Evolutionary conservation across 371 early-diverging fungal genomes (phyloP).

Genomic region (Mucor lusitanicus): DNA sequence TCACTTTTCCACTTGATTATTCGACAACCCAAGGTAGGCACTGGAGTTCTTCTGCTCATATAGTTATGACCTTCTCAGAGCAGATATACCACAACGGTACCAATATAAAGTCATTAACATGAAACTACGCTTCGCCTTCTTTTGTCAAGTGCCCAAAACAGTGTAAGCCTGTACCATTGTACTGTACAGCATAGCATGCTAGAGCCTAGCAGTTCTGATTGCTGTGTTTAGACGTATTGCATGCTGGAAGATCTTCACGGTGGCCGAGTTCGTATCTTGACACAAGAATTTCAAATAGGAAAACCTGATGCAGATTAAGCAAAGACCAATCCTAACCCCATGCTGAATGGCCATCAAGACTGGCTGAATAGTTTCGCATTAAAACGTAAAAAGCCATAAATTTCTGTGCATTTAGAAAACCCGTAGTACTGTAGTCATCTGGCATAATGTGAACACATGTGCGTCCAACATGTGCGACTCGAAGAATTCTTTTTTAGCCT

Average conservation of each 20-base stretch:
- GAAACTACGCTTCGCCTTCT: no score
- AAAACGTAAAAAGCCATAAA: neutral
- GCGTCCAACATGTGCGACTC: neutral
- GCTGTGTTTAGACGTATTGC: conserved; percentile 11
- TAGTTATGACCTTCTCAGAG: no score
- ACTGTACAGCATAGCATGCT: no score
- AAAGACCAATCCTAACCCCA: conserved; percentile 14
- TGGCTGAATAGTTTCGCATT: conserved; percentile 13
- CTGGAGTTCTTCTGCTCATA: no score
- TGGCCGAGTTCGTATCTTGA: conserved; percentile 14
- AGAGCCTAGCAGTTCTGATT: no score
- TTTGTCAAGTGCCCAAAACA: no score
- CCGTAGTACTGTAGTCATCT: neutral
- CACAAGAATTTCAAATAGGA: conserved; percentile 20
- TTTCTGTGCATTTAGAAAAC: neutral
- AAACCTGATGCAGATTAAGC: conserved; percentile 5
- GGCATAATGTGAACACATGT: neutral
- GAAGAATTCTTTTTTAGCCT: neutral
- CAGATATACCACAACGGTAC: no score
- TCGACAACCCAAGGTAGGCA: no score
- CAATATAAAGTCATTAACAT: no score
- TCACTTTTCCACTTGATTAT: no score
- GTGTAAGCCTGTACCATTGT: no score
- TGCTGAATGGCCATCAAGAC: conserved; percentile 19
- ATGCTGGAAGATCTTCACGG: conserved; percentile 14